Percentiles rank a stretch among this genome's conserved stretches.
phyloP scores from a whole-genome alignment of 768 basidiomycete species.

The Lactifluus volemus region DNA sequence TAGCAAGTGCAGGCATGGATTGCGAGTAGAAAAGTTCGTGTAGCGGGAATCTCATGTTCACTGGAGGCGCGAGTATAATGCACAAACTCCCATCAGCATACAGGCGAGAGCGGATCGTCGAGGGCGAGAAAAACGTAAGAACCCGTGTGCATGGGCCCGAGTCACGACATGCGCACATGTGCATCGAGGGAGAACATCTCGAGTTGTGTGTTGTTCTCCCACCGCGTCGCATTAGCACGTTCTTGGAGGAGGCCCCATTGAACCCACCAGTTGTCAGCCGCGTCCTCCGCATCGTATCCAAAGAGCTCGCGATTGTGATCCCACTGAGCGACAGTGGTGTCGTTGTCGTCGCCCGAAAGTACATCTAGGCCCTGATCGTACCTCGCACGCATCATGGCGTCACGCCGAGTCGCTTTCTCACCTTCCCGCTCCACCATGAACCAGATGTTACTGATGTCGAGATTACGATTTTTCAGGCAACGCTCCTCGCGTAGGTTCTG shows the following conservation, averaged over 20 bases:
- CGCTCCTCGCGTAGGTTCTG: conserved; percentile 29
- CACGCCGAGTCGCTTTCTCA: conserved; percentile 21
- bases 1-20: conserved; percentile 11
- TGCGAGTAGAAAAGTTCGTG: background rate
- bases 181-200: conserved; percentile 8
- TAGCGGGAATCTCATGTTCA: background rate
- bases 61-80: background rate
- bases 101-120: background rate
- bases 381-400: conserved; percentile 22
- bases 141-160: background rate
- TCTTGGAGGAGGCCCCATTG: conserved; percentile 27
- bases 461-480: conserved; percentile 12
- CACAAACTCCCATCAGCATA: background rate
- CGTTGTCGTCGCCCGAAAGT: conserved; percentile 22
- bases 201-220: background rate
- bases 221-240: conserved; percentile 11
- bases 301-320: conserved; percentile 27
- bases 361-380: conserved; percentile 20
- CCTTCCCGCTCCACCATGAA: conserved; percentile 21
- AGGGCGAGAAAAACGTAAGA: background rate
- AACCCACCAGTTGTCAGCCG: conserved; percentile 32
- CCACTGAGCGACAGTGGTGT: conserved; percentile 22
- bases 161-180: background rate
- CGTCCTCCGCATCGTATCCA: conserved; percentile 31
- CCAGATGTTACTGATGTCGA: conserved; percentile 21